Conservation (phyloP, 148 eudicot species). For the Nyssa sinensis region DNA sequence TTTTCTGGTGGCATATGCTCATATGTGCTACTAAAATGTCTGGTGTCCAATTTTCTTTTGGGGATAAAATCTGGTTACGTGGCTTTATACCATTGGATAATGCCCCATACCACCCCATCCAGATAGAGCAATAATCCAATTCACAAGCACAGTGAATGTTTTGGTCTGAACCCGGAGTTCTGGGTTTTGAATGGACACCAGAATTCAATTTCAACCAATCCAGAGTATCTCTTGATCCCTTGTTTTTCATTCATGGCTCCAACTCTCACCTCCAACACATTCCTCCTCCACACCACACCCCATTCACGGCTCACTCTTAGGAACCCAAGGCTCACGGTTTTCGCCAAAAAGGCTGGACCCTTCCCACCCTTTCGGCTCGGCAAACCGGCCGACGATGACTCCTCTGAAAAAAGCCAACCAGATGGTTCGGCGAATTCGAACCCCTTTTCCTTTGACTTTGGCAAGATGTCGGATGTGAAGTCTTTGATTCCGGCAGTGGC, state of each 20-base stretch:
- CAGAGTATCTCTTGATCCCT: background rate
- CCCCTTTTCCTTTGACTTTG: conserved; percentile 58
- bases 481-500: conserved; percentile 62
- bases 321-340: conserved; percentile 32
- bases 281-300: conserved; percentile 52
- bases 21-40: conserved; percentile 8
- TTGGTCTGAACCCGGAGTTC: background rate
- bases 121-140: conserved; percentile 24
- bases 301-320: conserved; percentile 34
- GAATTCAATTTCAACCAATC: background rate
- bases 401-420: conserved; percentile 4
- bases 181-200: conserved; percentile 6
- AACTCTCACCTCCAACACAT: conserved; percentile 58
- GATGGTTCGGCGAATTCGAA: conserved; percentile 17
- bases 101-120: conserved; percentile 20
- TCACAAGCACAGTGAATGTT: background rate
- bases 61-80: conserved; percentile 48
- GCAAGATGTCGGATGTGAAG: conserved; percentile 54
- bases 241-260: conserved; percentile 50
- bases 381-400: conserved; percentile 23
- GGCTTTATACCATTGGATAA: conserved; percentile 48
- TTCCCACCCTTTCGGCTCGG: conserved; percentile 28
- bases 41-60: conserved; percentile 31
- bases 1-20: background rate
- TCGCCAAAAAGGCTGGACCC: conserved; percentile 42